Evolutionary conservation across 2,329 filamentous ascomycete species (phyloP).

Genomic region (Diaporthe vexans): DNA sequence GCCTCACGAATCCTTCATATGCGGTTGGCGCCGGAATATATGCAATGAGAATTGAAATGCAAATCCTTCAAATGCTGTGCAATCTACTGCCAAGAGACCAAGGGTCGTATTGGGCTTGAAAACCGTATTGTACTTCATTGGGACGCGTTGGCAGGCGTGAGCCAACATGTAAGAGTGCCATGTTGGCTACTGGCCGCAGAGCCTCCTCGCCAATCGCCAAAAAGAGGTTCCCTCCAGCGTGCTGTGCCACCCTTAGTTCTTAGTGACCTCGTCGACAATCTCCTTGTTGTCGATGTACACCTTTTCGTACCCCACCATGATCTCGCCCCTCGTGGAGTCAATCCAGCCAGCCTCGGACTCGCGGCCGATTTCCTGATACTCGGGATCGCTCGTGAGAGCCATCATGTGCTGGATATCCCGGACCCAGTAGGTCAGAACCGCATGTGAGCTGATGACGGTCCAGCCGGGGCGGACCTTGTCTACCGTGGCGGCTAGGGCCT

Average conservation of each 20-base stretch:
- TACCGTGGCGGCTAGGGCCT: not conserved
- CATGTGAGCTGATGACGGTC: slow-evolving; percentile 9
- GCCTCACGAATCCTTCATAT: too few species aligned
- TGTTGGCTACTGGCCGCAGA: too few species aligned
- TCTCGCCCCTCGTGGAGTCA: not conserved
- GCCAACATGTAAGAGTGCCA: too few species aligned
- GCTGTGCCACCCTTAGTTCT: not conserved
- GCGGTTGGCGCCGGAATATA: too few species aligned
- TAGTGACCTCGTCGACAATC: not conserved
- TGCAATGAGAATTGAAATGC: too few species aligned
- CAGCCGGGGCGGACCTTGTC: not conserved
- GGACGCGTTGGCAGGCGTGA: too few species aligned
- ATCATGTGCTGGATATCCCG: slow-evolving; percentile 14
- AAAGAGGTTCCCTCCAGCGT: too few species aligned
- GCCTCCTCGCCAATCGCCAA: too few species aligned
- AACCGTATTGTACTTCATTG: too few species aligned
- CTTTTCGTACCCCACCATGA: slow-evolving; percentile 11
- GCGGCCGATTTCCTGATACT: slow-evolving; percentile 8
- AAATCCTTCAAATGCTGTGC: too few species aligned
- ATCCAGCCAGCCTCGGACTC: slow-evolving; percentile 4
- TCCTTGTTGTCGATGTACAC: slow-evolving; percentile 3
- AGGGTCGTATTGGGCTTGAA: too few species aligned
- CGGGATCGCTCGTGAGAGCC: slow-evolving; percentile 1
- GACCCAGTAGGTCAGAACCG: slow-evolving; percentile 6
- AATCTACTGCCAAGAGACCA: too few species aligned